Evolutionary conservation across 2,329 filamentous ascomycete genomes (phyloP), one percentile per base, ranked within the genome.

Genomic region (Trichoderma arundinaceum): DNA sequence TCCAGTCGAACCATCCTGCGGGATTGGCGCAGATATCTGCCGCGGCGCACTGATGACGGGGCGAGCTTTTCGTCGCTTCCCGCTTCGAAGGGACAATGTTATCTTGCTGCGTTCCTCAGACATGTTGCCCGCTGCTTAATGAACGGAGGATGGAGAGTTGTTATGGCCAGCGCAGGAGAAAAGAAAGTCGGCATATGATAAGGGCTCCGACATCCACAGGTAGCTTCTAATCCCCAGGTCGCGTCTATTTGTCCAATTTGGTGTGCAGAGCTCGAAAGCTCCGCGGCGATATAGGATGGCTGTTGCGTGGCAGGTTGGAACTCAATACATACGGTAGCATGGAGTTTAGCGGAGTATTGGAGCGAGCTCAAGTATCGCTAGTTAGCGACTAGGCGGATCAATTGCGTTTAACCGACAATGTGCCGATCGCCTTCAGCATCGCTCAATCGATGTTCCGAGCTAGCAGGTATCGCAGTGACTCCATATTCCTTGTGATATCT

Each of bases 91-190:
- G 66, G 88, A 90, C 70, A 66, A 8, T 8, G 60, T 63, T 52
- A 88, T 85, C 76, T 85, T 87, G 75, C 81, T 83, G 70, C 83
- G 81, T 71, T 88, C 85, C 70, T 89, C 86, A 13, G 86, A 87
- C 86, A 89, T 89, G 71, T 65, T 73, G 74, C 53, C 66, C 65
- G 43, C 32, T 41, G 48, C 56, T 48, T 28, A 44, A 53, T 39
- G 51, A 35, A 7, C 38, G 15, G 22, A 43, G 35, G 32, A 13
- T 22, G 10, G 38, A n/a, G 53, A 4, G 22, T 22, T n/a, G 7
- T 44, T 13, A 22, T 46, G 22, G 33, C 9, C 7, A 39, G 38
- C n/a, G 43, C n/a, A 44, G 7, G 52, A 48, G 17, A 48, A 33
- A 38, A 33, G 13, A 43, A 32, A 13, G 38, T 12, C 10, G 39